Percentiles rank a stretch among this genome's conserved stretches.
phyloP scores from a whole-genome alignment of 2,329 filamentous ascomycete genomes.

The Hirsutella minnesotensis region DNA sequence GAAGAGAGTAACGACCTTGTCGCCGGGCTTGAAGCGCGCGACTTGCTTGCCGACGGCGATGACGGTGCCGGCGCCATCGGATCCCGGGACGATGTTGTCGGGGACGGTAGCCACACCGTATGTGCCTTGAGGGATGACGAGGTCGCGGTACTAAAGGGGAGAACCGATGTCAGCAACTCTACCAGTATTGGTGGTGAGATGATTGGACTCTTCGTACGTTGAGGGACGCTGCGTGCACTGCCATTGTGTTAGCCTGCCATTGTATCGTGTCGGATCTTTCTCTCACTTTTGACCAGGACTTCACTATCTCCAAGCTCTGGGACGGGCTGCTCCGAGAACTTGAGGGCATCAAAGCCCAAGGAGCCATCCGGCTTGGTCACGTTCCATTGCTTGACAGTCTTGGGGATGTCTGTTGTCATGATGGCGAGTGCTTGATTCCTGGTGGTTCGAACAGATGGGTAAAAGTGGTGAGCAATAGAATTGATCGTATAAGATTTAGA shows the following conservation, averaged over 20 bases:
- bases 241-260: constrained; percentile 3
- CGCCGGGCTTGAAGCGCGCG: constrained; percentile 36
- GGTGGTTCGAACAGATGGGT: too few species aligned
- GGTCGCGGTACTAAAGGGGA: constrained; percentile 35
- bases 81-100: constrained; percentile 33
- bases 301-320: constrained; percentile 57
- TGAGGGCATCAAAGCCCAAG: constrained; percentile 46
- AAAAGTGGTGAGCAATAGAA: too few species aligned
- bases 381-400: constrained; percentile 45
- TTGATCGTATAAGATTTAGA: too few species aligned
- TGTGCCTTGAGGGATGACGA: constrained; percentile 35
- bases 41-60: constrained; percentile 37
- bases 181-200: not conserved
- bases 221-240: constrained; percentile 37
- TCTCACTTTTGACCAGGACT: constrained; percentile 51
- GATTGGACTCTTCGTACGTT: constrained; percentile 22
- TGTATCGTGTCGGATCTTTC: not conserved
- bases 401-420: constrained; percentile 16
- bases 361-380: constrained; percentile 26
- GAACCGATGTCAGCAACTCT: not conserved
- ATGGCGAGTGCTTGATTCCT: too few species aligned
- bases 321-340: constrained; percentile 41
- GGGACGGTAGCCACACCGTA: constrained; percentile 15
- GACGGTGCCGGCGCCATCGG: constrained; percentile 42
- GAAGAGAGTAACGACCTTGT: constrained; percentile 50